phyloP scores from a whole-genome alignment of 257 asterid genomes.

The Prunella vulgaris region DNA sequence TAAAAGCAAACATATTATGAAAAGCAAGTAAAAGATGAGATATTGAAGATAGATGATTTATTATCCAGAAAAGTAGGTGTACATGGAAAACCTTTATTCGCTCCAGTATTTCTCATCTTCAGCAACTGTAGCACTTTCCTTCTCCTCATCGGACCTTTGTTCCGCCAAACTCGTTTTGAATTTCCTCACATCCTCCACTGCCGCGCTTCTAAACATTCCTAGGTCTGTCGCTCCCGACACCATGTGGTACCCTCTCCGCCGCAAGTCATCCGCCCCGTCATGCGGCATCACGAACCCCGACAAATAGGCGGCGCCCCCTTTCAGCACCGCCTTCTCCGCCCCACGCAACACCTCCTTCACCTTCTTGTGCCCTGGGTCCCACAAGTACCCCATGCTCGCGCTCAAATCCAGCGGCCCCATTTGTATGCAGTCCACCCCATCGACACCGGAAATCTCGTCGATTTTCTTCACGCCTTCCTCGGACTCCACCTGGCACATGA shows the following conservation, averaged over 20 bases:
- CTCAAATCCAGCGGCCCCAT: conserved; percentile 93
- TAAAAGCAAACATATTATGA: too few relatives aligned
- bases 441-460: conserved; percentile 61
- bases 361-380: conserved; percentile 89
- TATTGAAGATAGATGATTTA: neutral
- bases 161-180: conserved; percentile 41
- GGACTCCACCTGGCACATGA: conserved; percentile 81
- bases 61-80: neutral
- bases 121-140: conserved; percentile 17
- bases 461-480: conserved; percentile 54
- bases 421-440: conserved; percentile 74
- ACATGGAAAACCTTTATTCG: conserved; percentile 26
- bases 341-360: conserved; percentile 52
- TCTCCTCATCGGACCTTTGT: conserved; percentile 28
- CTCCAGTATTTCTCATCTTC: conserved; percentile 78
- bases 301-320: conserved; percentile 44
- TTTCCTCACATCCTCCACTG: conserved; percentile 62
- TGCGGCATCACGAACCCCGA: conserved; percentile 80
- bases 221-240: conserved; percentile 68
- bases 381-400: conserved; percentile 77
- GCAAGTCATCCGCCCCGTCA: conserved; percentile 46
- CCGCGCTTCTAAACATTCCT: conserved; percentile 58
- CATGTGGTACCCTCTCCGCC: conserved; percentile 71
- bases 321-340: conserved; percentile 64
- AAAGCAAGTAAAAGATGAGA: neutral